A percentile compares a stretch with the other conserved stretches of the same genome.
These are phyloP conservation scores for Myxozyma lipomycoides DNA, from an alignment of 805 yeast species.

Conservation along the genomic window DNA sequence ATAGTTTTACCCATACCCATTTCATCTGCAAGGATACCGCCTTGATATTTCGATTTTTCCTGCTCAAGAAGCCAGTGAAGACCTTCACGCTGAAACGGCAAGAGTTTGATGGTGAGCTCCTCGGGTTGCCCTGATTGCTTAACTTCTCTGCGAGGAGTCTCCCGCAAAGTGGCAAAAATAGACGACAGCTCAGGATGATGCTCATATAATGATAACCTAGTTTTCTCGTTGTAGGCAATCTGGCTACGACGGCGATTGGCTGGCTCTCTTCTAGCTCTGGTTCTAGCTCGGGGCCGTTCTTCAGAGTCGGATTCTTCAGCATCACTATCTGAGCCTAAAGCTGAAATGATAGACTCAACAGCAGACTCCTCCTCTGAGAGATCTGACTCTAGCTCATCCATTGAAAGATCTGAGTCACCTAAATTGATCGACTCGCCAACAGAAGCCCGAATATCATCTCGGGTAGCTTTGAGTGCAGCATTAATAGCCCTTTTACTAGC, in stretches of 20 bases:
- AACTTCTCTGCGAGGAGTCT: slow-evolving; percentile 43
- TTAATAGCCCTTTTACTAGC: background rate
- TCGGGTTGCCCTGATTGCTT: slow-evolving; percentile 65
- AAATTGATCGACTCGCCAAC: no score
- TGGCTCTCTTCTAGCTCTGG: background rate
- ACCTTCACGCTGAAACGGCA: slow-evolving; percentile 94
- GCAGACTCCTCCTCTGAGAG: slow-evolving; percentile 1
- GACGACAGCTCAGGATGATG: slow-evolving; percentile 74
- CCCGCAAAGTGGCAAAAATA: slow-evolving; percentile 63
- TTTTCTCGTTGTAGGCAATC: slow-evolving; percentile 14
- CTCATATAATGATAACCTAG: slow-evolving; percentile 50
- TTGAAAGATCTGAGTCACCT: background rate
- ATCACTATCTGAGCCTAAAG: slow-evolving; percentile 2
- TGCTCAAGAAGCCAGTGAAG: slow-evolving; percentile 82
- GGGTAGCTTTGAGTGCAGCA: background rate
- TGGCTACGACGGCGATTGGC: slow-evolving; percentile 6
- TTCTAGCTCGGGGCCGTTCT: slow-evolving; percentile 6
- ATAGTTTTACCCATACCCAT: slow-evolving; percentile 99
- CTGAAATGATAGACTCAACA: background rate
- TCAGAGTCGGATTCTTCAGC: background rate
- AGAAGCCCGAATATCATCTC: no score
- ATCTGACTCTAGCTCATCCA: slow-evolving; percentile 5
- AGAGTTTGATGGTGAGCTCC: slow-evolving; percentile 64
- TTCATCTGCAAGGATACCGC: slow-evolving; percentile 96
- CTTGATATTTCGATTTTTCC: slow-evolving; percentile 72